A percentile compares a stretch with the other conserved stretches of the same genome.
These are phyloP conservation scores for Phytophthora lateralis DNA, from an alignment of 352 stramenopile genomes.

Conservation along the genomic window DNA sequence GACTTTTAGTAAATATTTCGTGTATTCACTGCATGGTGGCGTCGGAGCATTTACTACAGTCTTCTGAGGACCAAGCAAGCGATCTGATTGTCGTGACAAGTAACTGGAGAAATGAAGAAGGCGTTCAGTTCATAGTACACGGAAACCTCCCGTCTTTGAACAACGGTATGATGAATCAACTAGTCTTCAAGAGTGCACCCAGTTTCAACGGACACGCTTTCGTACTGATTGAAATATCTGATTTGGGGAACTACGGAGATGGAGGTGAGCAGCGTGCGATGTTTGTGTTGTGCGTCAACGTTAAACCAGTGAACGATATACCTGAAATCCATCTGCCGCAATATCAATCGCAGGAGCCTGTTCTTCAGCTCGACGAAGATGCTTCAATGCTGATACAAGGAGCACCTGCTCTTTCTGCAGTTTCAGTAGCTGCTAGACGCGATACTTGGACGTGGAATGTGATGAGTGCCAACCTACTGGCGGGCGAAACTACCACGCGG, in stretches of 20 bases:
- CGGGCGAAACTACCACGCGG: slow-evolving; percentile 28
- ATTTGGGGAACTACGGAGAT: slow-evolving; percentile 46
- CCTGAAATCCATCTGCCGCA: slow-evolving; percentile 49
- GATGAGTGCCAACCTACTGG: slow-evolving; percentile 33
- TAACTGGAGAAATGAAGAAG: slow-evolving; percentile 18
- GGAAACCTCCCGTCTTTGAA: slow-evolving; percentile 44
- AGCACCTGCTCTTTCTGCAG: slow-evolving; percentile 22
- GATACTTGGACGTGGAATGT: slow-evolving; percentile 27
- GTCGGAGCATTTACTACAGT: slow-evolving; percentile 1
- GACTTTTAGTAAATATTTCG: slow-evolving; percentile 45
- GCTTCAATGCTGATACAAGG: slow-evolving; percentile 47
- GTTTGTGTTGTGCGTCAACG: slow-evolving; percentile 45
- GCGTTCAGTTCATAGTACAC: slow-evolving; percentile 29
- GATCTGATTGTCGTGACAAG: slow-evolving; percentile 18
- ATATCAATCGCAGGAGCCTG: slow-evolving; percentile 37
- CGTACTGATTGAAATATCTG: slow-evolving; percentile 48
- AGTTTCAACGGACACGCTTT: slow-evolving; percentile 45
- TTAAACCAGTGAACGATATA: slow-evolving; percentile 42
- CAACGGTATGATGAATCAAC: slow-evolving; percentile 35
- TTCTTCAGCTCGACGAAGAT: slow-evolving; percentile 49
- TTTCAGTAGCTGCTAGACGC: neutral
- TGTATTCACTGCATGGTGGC: slow-evolving; percentile 46
- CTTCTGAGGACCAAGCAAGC: slow-evolving; percentile 2
- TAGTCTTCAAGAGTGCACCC: slow-evolving; percentile 38
- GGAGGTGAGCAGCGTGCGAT: slow-evolving; percentile 20